phyloP scores from a whole-genome alignment of 2,329 filamentous ascomycete genomes.

The Calonectria montana region DNA sequence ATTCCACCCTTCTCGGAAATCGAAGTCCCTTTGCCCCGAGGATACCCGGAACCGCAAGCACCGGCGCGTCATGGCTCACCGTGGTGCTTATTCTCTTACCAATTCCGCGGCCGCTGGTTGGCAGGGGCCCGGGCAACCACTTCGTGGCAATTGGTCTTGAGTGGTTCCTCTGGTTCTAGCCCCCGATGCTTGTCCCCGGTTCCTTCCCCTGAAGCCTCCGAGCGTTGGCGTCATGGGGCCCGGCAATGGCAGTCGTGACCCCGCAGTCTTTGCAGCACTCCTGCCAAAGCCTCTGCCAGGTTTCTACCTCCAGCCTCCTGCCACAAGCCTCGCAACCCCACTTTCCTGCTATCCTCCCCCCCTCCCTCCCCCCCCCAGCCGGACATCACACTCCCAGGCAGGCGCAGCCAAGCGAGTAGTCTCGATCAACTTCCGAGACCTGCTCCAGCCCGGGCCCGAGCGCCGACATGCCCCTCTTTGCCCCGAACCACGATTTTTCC shows the following conservation, averaged over 20 bases:
- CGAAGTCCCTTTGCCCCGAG: constrained; percentile 40
- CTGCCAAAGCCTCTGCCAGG: background rate
- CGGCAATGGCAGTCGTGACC: constrained; percentile 39
- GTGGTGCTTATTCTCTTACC: constrained; percentile 45
- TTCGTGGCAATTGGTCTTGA: constrained; percentile 8
- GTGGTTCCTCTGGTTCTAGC: constrained; percentile 28
- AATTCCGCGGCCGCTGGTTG: constrained; percentile 44
- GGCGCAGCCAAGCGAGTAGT: constrained; percentile 23
- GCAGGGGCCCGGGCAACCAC: constrained; percentile 32
- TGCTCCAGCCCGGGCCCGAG: constrained; percentile 29
- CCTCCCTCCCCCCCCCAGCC: constrained; percentile 20
- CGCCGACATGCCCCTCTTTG: constrained; percentile 37
- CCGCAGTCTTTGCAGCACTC: constrained; percentile 32
- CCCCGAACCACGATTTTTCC: constrained; percentile 37
- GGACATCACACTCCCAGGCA: constrained; percentile 13
- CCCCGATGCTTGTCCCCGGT: constrained; percentile 28
- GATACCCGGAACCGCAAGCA: constrained; percentile 39
- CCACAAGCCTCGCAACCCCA: constrained; percentile 17
- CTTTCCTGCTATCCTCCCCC: constrained; percentile 1
- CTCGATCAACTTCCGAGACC: constrained; percentile 34
- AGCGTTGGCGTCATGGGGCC: constrained; percentile 41
- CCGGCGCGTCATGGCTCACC: constrained; percentile 40
- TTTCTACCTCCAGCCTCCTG: constrained; percentile 4
- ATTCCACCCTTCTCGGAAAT: constrained; percentile 38
- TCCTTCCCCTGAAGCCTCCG: constrained; percentile 35